Percentiles rank a stretch among this genome's conserved stretches.
Conservation (phyloP, 2,329 filamentous ascomycete genomes). For the Nectriaceae sp. region DNA sequence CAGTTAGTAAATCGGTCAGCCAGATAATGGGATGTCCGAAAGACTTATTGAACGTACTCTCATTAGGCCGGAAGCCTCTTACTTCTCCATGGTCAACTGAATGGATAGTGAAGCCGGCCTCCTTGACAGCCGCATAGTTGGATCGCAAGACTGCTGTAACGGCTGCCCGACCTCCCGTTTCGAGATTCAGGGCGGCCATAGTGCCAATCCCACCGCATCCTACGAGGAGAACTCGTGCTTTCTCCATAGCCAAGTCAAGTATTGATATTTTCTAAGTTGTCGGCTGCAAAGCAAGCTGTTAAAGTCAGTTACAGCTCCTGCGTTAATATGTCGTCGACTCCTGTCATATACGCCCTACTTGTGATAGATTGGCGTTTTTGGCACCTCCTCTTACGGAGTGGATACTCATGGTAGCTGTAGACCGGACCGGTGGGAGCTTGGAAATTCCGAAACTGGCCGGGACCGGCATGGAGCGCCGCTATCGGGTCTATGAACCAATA, state of each 20-base stretch:
- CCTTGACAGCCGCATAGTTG: constrained; percentile 23
- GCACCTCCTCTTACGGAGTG: no score
- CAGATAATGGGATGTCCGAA: neutral
- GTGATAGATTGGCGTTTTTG: no score
- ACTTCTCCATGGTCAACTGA: constrained; percentile 26
- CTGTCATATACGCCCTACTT: no score
- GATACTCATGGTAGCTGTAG: no score
- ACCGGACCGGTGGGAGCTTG: no score
- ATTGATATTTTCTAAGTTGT: constrained; percentile 1
- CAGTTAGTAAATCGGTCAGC: no score
- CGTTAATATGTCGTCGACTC: no score
- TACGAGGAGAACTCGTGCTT: constrained; percentile 19
- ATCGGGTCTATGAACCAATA: no score
- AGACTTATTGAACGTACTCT: constrained; percentile 13
- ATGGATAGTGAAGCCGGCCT: constrained; percentile 23
- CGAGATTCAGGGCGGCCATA: constrained; percentile 25
- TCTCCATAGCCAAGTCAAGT: constrained; percentile 20
- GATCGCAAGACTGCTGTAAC: constrained; percentile 28
- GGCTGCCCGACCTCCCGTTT: constrained; percentile 19
- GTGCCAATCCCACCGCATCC: constrained; percentile 28
- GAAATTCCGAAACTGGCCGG: no score
- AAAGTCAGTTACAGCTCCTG: no score
- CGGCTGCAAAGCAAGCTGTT: no score
- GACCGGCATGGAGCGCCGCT: no score
- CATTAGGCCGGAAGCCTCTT: constrained; percentile 19